Conservation (phyloP, 2,329 filamentous ascomycete genomes). For the Colletotrichum noveboracense region DNA sequence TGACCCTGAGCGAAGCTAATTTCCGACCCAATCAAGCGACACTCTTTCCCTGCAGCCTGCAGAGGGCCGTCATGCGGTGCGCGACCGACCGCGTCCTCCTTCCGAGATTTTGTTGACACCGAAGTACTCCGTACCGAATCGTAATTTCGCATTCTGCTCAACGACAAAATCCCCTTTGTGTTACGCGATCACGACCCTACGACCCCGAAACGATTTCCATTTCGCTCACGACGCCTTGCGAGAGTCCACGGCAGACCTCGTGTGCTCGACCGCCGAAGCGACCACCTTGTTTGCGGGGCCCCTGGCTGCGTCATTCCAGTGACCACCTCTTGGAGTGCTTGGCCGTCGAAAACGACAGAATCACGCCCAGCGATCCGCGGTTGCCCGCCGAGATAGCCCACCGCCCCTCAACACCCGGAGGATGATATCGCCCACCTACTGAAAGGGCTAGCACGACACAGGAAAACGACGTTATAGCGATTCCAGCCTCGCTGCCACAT, state of each 20-base stretch:
- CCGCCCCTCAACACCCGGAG: neutral
- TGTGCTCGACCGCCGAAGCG: neutral
- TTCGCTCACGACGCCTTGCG: neutral
- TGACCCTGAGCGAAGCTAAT: conserved; percentile 21
- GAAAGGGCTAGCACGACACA: neutral
- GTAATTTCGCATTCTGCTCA: conserved; percentile 16
- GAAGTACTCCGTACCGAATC: conserved; percentile 12
- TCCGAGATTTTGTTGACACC: conserved; percentile 23
- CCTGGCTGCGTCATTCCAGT: conserved; percentile 18
- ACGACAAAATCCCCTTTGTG: conserved; percentile 17
- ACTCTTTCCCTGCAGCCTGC: conserved; percentile 16
- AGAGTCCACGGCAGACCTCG: neutral
- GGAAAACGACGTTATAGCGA: neutral
- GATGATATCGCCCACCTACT: neutral
- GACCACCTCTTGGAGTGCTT: neutral
- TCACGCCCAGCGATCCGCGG: conserved; percentile 6
- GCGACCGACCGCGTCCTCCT: conserved; percentile 22
- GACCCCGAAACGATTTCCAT: conserved; percentile 9
- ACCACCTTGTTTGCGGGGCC: conserved; percentile 9
- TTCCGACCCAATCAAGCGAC: conserved; percentile 20
- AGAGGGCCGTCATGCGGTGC: conserved; percentile 21
- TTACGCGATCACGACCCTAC: conserved; percentile 16
- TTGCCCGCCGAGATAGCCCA: neutral
- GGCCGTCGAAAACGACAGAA: conserved; percentile 6
- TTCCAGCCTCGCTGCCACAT: neutral